A percentile compares a stretch with the other conserved stretches of the same genome.
phyloP scores from a whole-genome alignment of 139 green algal genomes.

The Haematococcus lacustris region DNA sequence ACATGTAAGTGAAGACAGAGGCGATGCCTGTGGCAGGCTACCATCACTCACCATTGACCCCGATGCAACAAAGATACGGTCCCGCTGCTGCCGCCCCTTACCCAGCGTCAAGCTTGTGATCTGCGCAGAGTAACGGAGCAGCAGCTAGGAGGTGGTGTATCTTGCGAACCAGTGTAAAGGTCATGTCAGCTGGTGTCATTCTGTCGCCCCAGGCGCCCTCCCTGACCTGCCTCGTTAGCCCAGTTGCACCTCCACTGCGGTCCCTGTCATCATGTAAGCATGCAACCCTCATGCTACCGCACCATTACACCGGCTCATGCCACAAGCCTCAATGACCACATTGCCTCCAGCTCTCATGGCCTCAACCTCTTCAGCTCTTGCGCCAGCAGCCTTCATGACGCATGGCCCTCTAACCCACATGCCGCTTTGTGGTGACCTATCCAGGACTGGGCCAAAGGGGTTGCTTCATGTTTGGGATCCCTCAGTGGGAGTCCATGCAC shows the following conservation, averaged over 20 bases:
- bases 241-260: neutral
- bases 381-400: no score
- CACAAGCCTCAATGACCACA: no score
- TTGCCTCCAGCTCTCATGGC: no score
- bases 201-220: neutral
- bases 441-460: no score
- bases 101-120: constrained; percentile 45
- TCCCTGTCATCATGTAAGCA: neutral
- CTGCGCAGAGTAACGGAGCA: constrained; percentile 9
- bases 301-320: no score
- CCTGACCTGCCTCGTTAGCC: neutral
- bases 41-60: constrained; percentile 35
- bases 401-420: no score
- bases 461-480: no score
- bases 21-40: no score
- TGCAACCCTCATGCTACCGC: neutral
- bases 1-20: no score
- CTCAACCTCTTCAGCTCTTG: no score
- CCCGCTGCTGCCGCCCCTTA: constrained; percentile 30
- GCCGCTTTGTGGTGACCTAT: no score
- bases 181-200: neutral
- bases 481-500: no score
- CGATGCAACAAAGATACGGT: constrained; percentile 58
- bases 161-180: neutral
- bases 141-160: neutral